Base-by-base conservation (phyloP, 768 basidiomycete genomes). In the Lentinula boryana region DNA sequence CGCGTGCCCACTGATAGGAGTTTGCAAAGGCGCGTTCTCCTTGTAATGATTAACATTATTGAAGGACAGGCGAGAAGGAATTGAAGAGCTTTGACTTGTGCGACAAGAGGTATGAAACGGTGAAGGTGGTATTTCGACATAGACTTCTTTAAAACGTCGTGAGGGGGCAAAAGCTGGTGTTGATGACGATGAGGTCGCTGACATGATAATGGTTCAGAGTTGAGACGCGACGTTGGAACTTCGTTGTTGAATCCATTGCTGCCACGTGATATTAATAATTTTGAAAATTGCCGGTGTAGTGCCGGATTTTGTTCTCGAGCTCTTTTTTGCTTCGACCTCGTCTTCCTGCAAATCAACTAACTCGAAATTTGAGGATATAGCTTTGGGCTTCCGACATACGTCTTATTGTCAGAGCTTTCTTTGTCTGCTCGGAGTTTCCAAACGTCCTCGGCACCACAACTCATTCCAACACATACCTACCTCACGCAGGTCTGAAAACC, bases 121-220 rank as follows among this genome's bases (percentile, higher is more conserved):
- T 33, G 81, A 83, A 2, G 76, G 69, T 1, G 86, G 84, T 16
- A 89, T 75, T 60, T 88, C 80, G 50, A 89, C 82, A 66, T 78
- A 90, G 40, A 84, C 80, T 65, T 77, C 77, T 41, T 76, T 78
- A 15, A 71, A 56, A 66, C 76, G 76, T 15, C 69, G 73, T 36
- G 60, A 53, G 27, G 3, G 27, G 12, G 68, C 58, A 16, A 73
- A 64, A 63, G 65, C 54, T 58, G 63, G 62, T 63, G 67, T 62
- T 13, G 60, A 35, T 18, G 64, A 63, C 41, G 65, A 60, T 62
- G 63, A 68, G 73, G 78, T 76, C 63, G 63, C 65, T 38, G 65
- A 61, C 63, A 63, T 69, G 74, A 78, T 77, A 63, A 63, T 70
- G 58, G 65, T 68, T 60, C 56, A 59, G 64, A 62, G 51, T 51